A percentile compares a stretch with the other conserved stretches of the same genome.
Conservation (phyloP, 2,329 filamentous ascomycete species). For the Didymella exigua region DNA sequence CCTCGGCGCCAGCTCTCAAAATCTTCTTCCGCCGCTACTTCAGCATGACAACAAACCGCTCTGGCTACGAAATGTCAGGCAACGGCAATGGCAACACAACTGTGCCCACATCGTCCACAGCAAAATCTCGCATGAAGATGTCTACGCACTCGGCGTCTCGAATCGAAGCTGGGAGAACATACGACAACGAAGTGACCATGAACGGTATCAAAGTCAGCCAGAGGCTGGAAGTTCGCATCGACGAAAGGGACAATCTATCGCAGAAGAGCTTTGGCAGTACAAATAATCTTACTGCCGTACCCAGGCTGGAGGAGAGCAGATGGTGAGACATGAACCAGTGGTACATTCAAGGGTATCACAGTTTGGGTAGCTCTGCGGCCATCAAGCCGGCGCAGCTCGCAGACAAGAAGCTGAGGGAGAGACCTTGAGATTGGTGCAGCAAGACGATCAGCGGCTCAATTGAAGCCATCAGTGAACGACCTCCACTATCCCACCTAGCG, state of each 20-base stretch:
- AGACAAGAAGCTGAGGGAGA: background rate
- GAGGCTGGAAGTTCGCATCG: constrained; percentile 25
- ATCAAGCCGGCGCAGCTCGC: constrained; percentile 7
- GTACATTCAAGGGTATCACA: constrained; percentile 25
- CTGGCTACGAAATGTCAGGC: constrained; percentile 12
- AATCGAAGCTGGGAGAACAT: constrained; percentile 9
- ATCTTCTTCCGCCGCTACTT: constrained; percentile 53
- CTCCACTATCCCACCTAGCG: background rate
- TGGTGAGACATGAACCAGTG: constrained; percentile 18
- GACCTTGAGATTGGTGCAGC: constrained; percentile 17
- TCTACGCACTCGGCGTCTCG: constrained; percentile 8
- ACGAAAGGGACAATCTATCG: constrained; percentile 27
- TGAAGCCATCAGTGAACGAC: background rate
- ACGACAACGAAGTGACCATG: constrained; percentile 23
- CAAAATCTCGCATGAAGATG: constrained; percentile 5
- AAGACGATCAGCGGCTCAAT: background rate
- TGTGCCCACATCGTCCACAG: background rate
- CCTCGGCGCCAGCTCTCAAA: constrained; percentile 52
- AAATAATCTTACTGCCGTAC: constrained; percentile 25
- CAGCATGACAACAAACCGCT: constrained; percentile 19
- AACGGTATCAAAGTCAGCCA: constrained; percentile 31
- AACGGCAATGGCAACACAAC: constrained; percentile 10
- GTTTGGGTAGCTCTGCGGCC: constrained; percentile 24
- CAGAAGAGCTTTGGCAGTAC: constrained; percentile 29
- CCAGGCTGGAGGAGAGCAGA: constrained; percentile 7